A percentile compares a stretch with the other conserved stretches of the same genome.
These are phyloP conservation scores for Lentithecium fluviatile DNA, from an alignment of 495 filamentous ascomycete species.

Conservation along the genomic window DNA sequence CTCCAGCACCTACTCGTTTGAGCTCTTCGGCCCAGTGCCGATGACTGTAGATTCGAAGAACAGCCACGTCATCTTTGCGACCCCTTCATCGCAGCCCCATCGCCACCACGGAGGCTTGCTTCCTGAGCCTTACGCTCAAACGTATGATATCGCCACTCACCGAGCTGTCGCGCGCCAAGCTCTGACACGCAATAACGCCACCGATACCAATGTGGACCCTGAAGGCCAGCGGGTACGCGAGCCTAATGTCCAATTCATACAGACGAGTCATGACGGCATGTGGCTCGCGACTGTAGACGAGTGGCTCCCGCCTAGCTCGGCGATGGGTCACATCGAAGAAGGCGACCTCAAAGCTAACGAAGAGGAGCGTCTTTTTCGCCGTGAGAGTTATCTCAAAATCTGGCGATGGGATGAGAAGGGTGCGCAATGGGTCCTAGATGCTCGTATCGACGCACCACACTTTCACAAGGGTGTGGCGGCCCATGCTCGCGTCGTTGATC, in stretches of 20 bases:
- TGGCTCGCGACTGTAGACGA: slow-evolving; percentile 93
- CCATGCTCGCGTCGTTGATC: slow-evolving; percentile 63
- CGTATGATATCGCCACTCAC: slow-evolving; percentile 72
- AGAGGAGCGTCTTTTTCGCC: slow-evolving; percentile 49
- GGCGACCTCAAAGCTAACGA: slow-evolving; percentile 42
- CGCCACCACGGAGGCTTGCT: slow-evolving; percentile 38
- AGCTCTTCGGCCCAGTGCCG: slow-evolving; percentile 33
- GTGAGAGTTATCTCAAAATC: slow-evolving; percentile 82
- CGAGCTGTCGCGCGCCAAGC: slow-evolving; percentile 79
- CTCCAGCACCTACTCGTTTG: slow-evolving; percentile 31
- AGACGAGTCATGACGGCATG: slow-evolving; percentile 71
- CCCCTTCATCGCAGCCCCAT: slow-evolving; percentile 52
- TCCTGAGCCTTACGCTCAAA: slow-evolving; percentile 66
- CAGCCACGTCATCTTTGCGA: slow-evolving; percentile 59
- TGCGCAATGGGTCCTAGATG: slow-evolving; percentile 68
- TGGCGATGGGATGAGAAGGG: slow-evolving; percentile 72
- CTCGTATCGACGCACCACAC: slow-evolving; percentile 83
- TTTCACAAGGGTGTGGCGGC: slow-evolving; percentile 42
- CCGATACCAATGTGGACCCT: slow-evolving; percentile 70
- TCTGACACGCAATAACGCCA: slow-evolving; percentile 80
- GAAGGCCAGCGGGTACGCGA: slow-evolving; percentile 66
- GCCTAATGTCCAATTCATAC: slow-evolving; percentile 70
- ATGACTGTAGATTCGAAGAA: slow-evolving; percentile 58
- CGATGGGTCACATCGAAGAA: slow-evolving; percentile 55
- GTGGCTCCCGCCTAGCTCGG: slow-evolving; percentile 71